Percentiles rank a stretch among this genome's conserved stretches.
Conservation (phyloP, 2,329 filamentous ascomycete genomes). For the Nigrospora osmanthi region DNA sequence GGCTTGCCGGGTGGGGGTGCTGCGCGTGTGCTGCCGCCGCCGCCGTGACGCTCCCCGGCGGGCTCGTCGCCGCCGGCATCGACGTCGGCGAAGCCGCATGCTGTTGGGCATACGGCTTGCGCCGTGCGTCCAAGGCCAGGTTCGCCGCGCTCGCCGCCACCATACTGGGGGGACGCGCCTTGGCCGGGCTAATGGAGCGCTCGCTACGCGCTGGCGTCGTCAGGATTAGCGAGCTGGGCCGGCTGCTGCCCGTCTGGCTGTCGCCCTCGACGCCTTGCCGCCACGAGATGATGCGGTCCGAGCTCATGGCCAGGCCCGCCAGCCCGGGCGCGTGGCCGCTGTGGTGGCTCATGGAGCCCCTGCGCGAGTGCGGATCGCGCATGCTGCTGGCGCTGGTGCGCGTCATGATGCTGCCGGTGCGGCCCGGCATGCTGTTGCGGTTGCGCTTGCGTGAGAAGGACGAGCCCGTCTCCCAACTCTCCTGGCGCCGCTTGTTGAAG, state of each 20-base stretch:
- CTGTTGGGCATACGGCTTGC: conserved; percentile 26
- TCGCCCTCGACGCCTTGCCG: conserved; percentile 55
- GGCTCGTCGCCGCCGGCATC: conserved; percentile 23
- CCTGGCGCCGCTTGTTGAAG: conserved; percentile 65
- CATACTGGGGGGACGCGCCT: conserved; percentile 29
- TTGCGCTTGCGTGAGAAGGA: conserved; percentile 65
- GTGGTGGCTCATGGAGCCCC: conserved; percentile 43
- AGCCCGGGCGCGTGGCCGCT: conserved; percentile 15
- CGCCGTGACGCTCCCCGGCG: conserved; percentile 24
- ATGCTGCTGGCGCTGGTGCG: conserved; percentile 41
- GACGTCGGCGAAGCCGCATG: conserved; percentile 13
- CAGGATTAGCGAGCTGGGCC: conserved; percentile 24
- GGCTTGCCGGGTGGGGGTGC: conserved; percentile 7
- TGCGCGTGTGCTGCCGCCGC: conserved; percentile 9
- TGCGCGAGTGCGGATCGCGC: conserved; percentile 35
- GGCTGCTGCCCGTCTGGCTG: conserved; percentile 14
- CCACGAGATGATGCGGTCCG: conserved; percentile 85
- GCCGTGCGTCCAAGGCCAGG: conserved; percentile 37
- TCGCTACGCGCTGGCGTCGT: conserved; percentile 37
- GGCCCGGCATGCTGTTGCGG: conserved; percentile 49
- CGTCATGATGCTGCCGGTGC: conserved; percentile 48
- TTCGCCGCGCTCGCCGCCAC: conserved; percentile 27
- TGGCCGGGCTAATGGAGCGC: conserved; percentile 48
- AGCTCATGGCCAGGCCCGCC: conserved; percentile 22
- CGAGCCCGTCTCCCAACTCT: conserved; percentile 71